Percentiles rank a stretch among this genome's conserved stretches.
Conservation (phyloP, 2,329 filamentous ascomycete genomes). For the Aspergillus chevalieri region DNA sequence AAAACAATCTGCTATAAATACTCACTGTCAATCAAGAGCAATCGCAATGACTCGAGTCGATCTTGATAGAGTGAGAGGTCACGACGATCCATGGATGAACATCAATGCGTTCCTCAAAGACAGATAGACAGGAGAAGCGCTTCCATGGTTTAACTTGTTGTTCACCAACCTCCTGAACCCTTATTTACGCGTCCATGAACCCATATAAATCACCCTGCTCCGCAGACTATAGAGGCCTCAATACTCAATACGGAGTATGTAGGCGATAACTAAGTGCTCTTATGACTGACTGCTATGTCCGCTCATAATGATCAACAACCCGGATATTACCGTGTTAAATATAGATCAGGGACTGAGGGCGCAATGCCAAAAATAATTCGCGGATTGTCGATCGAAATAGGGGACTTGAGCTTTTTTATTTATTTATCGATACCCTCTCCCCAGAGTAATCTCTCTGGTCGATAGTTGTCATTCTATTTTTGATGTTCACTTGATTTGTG, state of each 20-base stretch:
- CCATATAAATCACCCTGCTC: too few species aligned
- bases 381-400: background rate
- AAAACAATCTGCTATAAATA: too few species aligned
- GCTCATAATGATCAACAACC: background rate
- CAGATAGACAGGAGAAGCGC: background rate
- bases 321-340: background rate
- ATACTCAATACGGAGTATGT: too few species aligned
- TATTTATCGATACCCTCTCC: background rate
- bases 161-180: too few species aligned
- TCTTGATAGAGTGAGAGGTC: too few species aligned
- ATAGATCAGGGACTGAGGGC: background rate
- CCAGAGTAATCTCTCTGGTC: too few species aligned
- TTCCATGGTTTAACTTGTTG: too few species aligned
- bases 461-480: background rate
- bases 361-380: background rate
- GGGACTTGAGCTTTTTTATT: background rate
- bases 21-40: too few species aligned
- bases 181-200: too few species aligned
- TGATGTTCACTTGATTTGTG: background rate
- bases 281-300: background rate
- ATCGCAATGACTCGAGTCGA: too few species aligned
- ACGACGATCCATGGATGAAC: background rate
- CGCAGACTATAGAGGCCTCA: too few species aligned
- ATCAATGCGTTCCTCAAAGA: background rate
- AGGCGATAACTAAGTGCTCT: too few species aligned